These are phyloP conservation scores for Candida sanyaensis DNA, from an alignment of 1,139 yeast genomes.

Conservation along the genomic window DNA sequence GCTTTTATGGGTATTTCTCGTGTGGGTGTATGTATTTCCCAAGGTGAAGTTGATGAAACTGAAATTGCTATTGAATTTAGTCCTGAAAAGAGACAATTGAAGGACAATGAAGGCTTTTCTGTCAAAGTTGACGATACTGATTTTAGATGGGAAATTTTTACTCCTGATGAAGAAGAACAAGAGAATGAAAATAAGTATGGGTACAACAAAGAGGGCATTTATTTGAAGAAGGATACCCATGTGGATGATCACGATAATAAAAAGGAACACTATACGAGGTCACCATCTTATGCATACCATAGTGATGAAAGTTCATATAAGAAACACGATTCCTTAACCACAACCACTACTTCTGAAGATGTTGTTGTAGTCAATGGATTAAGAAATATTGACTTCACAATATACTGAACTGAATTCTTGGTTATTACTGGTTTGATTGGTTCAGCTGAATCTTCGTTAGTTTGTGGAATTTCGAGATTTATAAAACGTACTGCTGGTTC, in stretches of 20 bases:
- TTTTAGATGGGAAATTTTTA: constrained; percentile 68
- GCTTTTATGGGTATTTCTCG: constrained; percentile 66
- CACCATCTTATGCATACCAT: constrained; percentile 1
- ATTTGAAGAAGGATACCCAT: not conserved
- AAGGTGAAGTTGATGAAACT: constrained; percentile 24
- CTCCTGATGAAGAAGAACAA: constrained; percentile 20
- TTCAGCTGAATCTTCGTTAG: constrained; percentile 67
- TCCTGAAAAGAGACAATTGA: constrained; percentile 23
- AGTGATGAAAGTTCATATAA: constrained; percentile 10
- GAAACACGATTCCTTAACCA: constrained; percentile 7
- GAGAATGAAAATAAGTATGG: constrained; percentile 8
- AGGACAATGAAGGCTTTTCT: constrained; percentile 32
- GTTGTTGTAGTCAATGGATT: constrained; percentile 15
- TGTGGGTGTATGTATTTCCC: constrained; percentile 51
- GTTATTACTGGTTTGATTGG: constrained; percentile 76
- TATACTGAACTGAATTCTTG: constrained; percentile 56
- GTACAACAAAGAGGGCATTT: constrained; percentile 11
- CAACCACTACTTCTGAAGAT: constrained; percentile 5
- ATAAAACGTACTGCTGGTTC: constrained; percentile 48
- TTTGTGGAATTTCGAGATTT: constrained; percentile 55
- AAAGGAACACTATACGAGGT: constrained; percentile 1
- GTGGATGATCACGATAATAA: constrained; percentile 1
- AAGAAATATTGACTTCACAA: constrained; percentile 19
- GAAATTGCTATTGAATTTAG: constrained; percentile 21
- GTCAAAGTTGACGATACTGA: constrained; percentile 52